Conservation (phyloP, 2,329 filamentous ascomycete species). For the Sodiomyces alkalinus region DNA sequence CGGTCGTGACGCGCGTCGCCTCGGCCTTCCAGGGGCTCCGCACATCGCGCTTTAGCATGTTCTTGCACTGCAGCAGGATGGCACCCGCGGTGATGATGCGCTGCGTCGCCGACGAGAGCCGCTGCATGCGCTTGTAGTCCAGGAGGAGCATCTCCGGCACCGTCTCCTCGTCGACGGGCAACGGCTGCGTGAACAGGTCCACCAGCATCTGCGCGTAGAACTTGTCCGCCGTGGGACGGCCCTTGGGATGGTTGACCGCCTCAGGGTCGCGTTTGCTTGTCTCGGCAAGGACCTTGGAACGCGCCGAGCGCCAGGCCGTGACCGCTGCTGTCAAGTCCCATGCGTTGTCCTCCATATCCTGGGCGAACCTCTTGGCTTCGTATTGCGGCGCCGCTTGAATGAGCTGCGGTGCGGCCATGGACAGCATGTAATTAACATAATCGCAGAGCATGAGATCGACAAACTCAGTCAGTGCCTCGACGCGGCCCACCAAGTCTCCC, state of each 20-base stretch:
- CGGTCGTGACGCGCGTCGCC: slow-evolving; percentile 52
- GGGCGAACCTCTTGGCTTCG: slow-evolving; percentile 56
- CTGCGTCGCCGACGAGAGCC: slow-evolving; percentile 21
- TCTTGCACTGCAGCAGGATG: slow-evolving; percentile 67
- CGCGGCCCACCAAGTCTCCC: slow-evolving; percentile 56
- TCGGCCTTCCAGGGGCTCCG: slow-evolving; percentile 64
- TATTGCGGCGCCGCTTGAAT: slow-evolving; percentile 58
- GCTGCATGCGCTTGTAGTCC: slow-evolving; percentile 45
- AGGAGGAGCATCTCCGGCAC: slow-evolving; percentile 62
- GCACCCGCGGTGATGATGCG: slow-evolving; percentile 60
- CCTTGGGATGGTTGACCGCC: slow-evolving; percentile 43
- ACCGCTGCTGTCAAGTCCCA: slow-evolving; percentile 44
- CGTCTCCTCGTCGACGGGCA: slow-evolving; percentile 33
- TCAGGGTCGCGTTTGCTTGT: slow-evolving; percentile 54
- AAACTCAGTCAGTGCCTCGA: slow-evolving; percentile 60
- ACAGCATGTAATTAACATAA: slow-evolving; percentile 68
- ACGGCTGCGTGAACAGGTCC: slow-evolving; percentile 56
- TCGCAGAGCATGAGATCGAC: slow-evolving; percentile 68
- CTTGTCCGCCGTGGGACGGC: slow-evolving; percentile 49
- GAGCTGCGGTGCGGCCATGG: slow-evolving; percentile 54
- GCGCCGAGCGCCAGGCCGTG: slow-evolving; percentile 49
- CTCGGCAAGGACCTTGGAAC: slow-evolving; percentile 49
- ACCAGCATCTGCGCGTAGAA: slow-evolving; percentile 65
- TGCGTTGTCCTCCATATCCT: slow-evolving; percentile 42
- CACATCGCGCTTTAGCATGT: slow-evolving; percentile 67